Evolutionary conservation across 129 eudicot species (phyloP).

Genomic region (Arctium minus): DNA sequence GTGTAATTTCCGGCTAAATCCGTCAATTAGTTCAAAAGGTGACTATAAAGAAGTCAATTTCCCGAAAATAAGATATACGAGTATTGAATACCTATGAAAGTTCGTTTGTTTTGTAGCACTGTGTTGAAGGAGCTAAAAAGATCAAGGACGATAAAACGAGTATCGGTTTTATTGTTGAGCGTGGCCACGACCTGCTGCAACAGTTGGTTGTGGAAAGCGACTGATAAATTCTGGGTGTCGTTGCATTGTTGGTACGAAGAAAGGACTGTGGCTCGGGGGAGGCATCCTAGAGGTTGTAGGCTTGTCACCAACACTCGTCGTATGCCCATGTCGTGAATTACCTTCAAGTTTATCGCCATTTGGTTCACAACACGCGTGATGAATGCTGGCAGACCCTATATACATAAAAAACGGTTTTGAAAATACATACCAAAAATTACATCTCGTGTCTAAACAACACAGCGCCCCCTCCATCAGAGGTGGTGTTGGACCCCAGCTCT

Average conservation of each 20-base stretch:
- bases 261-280: conserved; percentile 43
- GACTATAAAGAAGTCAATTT: neutral
- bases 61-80: neutral
- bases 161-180: conserved; percentile 45
- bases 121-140: conserved; percentile 50
- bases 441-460: no score
- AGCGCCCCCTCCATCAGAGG: no score
- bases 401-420: neutral
- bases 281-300: conserved; percentile 75
- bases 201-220: conserved; percentile 52
- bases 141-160: conserved; percentile 47
- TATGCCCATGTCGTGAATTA: conserved; percentile 45
- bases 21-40: neutral
- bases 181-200: conserved; percentile 46
- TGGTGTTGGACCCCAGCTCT: no score
- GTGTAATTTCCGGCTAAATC: neutral
- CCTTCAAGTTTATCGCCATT: conserved; percentile 42
- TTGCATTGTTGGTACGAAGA: conserved; percentile 62
- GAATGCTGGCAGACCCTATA: conserved; percentile 52
- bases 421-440: neutral
- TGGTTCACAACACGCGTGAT: conserved; percentile 54
- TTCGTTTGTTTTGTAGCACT: conserved; percentile 48
- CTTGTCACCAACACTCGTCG: conserved; percentile 44
- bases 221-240: conserved; percentile 38
- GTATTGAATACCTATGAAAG: conserved; percentile 37